Conservation (phyloP, 139 green algal genomes). For the Pleodorina starrii region DNA sequence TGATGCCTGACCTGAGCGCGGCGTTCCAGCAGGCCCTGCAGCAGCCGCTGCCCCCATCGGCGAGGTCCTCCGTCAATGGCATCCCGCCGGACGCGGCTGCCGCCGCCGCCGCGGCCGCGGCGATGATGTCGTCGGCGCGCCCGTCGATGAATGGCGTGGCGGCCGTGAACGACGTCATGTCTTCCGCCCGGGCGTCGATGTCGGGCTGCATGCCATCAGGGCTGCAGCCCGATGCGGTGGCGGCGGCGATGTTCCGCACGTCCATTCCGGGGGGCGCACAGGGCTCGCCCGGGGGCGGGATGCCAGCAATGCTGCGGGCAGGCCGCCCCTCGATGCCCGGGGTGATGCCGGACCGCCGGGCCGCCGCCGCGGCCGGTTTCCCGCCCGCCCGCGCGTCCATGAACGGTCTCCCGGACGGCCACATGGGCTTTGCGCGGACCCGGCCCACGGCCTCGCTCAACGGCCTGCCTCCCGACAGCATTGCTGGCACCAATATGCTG, state of each 20-base stretch:
- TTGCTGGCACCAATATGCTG: slow-evolving; percentile 26
- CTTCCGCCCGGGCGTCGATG: slow-evolving; percentile 1
- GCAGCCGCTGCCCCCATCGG: not conserved
- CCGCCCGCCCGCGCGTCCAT: slow-evolving; percentile 3
- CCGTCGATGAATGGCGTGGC: slow-evolving; percentile 7
- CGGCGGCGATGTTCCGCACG: not conserved
- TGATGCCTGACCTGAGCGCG: not conserved
- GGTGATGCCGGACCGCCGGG: not conserved
- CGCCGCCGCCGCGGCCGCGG: too few relatives aligned
- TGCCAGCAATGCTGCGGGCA: not conserved
- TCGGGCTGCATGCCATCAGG: too few relatives aligned
- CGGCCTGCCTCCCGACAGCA: not conserved
- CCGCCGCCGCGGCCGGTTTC: not conserved
- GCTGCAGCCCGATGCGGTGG: not conserved
- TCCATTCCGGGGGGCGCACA: slow-evolving; percentile 24
- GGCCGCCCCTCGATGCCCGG: slow-evolving; percentile 13
- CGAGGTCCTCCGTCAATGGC: slow-evolving; percentile 10
- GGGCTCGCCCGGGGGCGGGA: too few relatives aligned
- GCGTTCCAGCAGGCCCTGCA: slow-evolving; percentile 35
- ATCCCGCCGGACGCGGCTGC: too few relatives aligned
- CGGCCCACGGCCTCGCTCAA: slow-evolving; percentile 8
- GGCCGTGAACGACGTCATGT: not conserved
- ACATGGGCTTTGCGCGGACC: not conserved
- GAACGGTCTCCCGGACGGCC: slow-evolving; percentile 5
- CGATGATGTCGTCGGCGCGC: not conserved